Evolutionary conservation across 2,329 filamentous ascomycete species (phyloP).

Genomic region (Shiraia bambusicola): DNA sequence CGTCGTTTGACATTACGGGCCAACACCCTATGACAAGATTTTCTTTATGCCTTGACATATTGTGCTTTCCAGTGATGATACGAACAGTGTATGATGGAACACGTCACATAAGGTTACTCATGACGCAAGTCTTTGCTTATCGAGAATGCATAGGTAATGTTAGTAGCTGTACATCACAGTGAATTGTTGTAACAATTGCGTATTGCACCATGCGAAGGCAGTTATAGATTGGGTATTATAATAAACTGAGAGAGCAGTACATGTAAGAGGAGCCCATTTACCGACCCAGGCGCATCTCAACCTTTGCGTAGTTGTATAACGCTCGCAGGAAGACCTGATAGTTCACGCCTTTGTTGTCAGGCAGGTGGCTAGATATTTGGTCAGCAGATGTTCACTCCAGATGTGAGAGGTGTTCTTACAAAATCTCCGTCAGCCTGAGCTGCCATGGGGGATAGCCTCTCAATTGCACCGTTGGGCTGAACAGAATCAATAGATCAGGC

Average conservation of each 20-base stretch:
- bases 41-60: no score
- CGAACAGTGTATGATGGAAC: no score
- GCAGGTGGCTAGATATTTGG: slow-evolving; percentile 47
- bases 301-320: slow-evolving; percentile 79
- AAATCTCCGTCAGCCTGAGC: slow-evolving; percentile 91
- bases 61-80: no score
- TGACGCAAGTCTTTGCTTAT: no score
- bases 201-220: neutral
- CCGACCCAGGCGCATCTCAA: slow-evolving; percentile 81
- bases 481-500: slow-evolving; percentile 85
- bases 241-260: slow-evolving; percentile 7
- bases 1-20: no score
- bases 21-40: no score
- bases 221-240: slow-evolving; percentile 3
- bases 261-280: slow-evolving; percentile 31
- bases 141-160: no score
- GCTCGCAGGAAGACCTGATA: slow-evolving; percentile 92
- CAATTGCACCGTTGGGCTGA: slow-evolving; percentile 78
- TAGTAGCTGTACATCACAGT: no score
- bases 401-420: slow-evolving; percentile 51
- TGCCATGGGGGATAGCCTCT: slow-evolving; percentile 97
- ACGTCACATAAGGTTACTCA: no score
- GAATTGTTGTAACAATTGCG: no score
- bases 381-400: slow-evolving; percentile 8
- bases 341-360: slow-evolving; percentile 78